Conservation (phyloP, 441 rosid genomes). For the Eruca vesicaria region DNA sequence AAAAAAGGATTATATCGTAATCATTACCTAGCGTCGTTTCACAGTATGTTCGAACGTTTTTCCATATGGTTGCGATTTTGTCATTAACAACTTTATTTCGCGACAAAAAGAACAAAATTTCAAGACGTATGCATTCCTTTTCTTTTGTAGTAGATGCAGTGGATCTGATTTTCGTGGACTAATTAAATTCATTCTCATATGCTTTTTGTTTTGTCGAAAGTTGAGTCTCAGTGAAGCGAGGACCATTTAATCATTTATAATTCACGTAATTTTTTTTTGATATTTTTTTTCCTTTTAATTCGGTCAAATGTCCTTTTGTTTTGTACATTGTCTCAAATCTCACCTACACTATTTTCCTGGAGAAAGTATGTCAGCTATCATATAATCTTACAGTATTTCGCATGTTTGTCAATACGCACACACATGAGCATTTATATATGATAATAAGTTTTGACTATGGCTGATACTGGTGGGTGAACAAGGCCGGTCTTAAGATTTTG, state of each 20-base stretch:
- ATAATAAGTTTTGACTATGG: too few relatives aligned
- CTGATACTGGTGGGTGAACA: too few relatives aligned
- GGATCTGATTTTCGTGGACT: conserved; percentile 23
- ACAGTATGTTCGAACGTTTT: neutral
- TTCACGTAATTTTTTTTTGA: neutral
- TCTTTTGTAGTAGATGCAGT: conserved; percentile 24
- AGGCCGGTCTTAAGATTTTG: too few relatives aligned
- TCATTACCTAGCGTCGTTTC: conserved; percentile 17
- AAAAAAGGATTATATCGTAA: too few relatives aligned
- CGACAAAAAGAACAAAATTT: conserved; percentile 5
- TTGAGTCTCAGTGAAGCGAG: conserved; percentile 17
- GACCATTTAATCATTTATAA: neutral
- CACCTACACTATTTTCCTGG: conserved; percentile 4
- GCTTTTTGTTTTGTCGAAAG: conserved; percentile 30
- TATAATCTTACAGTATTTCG: neutral
- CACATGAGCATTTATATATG: neutral
- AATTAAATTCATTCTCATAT: conserved; percentile 17
- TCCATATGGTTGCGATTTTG: neutral
- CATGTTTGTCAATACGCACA: neutral
- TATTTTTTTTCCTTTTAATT: neutral
- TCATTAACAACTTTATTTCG: neutral
- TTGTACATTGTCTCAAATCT: conserved; percentile 19
- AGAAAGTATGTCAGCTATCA: neutral
- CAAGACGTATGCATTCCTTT: conserved; percentile 9
- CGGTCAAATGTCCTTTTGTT: conserved; percentile 22